Evolutionary conservation across 257 asterid genomes (phyloP), one percentile per base, ranked within the genome.

Genomic region (Primulina huaijiensis): DNA sequence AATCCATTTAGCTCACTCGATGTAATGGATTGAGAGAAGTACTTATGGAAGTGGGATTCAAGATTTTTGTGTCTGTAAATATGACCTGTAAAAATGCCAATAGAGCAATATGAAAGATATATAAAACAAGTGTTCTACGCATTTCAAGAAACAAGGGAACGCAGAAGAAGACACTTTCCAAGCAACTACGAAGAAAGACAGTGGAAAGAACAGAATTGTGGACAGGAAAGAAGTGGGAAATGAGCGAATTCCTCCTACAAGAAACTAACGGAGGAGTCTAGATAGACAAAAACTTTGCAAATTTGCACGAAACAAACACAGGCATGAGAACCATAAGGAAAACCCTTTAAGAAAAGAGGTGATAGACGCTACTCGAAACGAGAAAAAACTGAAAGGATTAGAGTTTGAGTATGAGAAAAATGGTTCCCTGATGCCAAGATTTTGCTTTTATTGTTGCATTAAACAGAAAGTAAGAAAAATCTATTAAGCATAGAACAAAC

Each of bases 1-100:
- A 79, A 78, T 78, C 80, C 91, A 83, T 82, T 35, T 14, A 70
- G 69, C 37, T 69, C 56, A 40, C 10, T 38, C 77, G 55, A 68
- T 67, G 4, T 58, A 21, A 56, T 59, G 63, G 53, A 65, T 30
- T 64, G 33, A 29, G 62, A 50, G 19, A 65, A 67, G 57, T 16
- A 56, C 76, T 62, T 70, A 71, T 27, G 35, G 27, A 27, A 68
- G 70, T 53, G 72, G 63, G 60, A 62, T 11, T 14, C 14, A 14
- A 12, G 19, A 43, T 6, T 14, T 60, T 33, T 64, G 56, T 61
- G 37, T 80, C 71, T 65, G 70, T 66, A 23, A 60, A 72, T 70
- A 75, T 19, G 74, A 74, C 76, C 80, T 77, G 85, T 65, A 35
- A 73, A 71, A 53, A 72, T 72, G 76, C 38, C 74, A 66, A 72